Evolutionary conservation across 192 early-diverging fungal species (phyloP).

Genomic region (Lunasporangiospora selenospora): DNA sequence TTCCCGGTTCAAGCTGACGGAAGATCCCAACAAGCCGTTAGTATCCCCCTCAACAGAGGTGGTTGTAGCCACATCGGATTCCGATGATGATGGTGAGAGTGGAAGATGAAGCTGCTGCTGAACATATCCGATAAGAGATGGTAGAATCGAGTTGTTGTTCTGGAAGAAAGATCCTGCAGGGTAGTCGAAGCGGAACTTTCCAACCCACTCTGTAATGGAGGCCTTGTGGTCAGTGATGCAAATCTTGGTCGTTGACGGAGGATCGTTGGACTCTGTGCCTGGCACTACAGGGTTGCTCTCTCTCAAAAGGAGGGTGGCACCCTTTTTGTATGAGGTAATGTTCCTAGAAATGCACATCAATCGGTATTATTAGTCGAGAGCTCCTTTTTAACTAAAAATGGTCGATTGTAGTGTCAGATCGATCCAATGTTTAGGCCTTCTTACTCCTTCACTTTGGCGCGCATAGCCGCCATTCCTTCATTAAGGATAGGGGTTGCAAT

Average conservation of each 20-base stretch:
- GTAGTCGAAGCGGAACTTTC: slow-evolving; percentile 63
- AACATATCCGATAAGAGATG: slow-evolving; percentile 65
- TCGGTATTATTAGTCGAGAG: too few relatives aligned
- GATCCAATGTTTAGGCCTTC: not conserved
- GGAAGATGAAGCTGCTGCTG: slow-evolving; percentile 61
- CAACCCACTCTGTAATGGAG: slow-evolving; percentile 62
- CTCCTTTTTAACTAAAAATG: too few relatives aligned
- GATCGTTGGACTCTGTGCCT: slow-evolving; percentile 22
- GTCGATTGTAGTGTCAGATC: too few relatives aligned
- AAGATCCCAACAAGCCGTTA: too few relatives aligned
- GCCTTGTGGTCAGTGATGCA: slow-evolving; percentile 62
- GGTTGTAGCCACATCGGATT: not conserved
- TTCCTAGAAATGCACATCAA: too few relatives aligned
- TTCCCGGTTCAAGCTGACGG: slow-evolving; percentile 23
- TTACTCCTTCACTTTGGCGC: slow-evolving; percentile 51
- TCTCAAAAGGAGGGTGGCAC: slow-evolving; percentile 63
- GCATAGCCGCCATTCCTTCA: slow-evolving; percentile 52
- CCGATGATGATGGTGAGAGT: slow-evolving; percentile 8
- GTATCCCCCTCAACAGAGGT: not conserved
- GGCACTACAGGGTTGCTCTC: slow-evolving; percentile 56
- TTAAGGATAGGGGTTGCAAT: slow-evolving; percentile 70
- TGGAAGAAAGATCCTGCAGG: slow-evolving; percentile 76
- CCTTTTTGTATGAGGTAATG: slow-evolving; percentile 61
- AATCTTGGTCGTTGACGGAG: slow-evolving; percentile 50
- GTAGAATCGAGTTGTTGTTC: slow-evolving; percentile 71